Conservation (phyloP, 352 stramenopile species). For the Aphanomyces euteiches region DNA sequence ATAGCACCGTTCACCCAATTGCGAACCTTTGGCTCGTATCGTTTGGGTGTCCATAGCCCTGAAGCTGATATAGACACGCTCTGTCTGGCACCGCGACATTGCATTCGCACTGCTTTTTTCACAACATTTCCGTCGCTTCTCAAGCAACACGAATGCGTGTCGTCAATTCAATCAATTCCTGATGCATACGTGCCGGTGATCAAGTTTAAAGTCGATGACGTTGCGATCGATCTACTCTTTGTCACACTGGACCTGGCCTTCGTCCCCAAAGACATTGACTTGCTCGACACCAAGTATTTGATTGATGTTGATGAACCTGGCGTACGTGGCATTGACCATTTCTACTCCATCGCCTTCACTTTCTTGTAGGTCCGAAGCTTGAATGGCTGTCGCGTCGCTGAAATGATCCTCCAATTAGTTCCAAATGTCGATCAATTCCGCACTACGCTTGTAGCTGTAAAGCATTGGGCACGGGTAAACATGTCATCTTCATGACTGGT, state of each 20-base stretch:
- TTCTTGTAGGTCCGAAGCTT: slow-evolving; percentile 74
- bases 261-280: slow-evolving; percentile 59
- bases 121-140: slow-evolving; percentile 73
- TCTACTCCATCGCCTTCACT: background rate
- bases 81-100: slow-evolving; percentile 77
- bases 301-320: slow-evolving; percentile 88
- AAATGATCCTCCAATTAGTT: slow-evolving; percentile 91
- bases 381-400: slow-evolving; percentile 94
- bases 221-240: slow-evolving; percentile 94
- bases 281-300: slow-evolving; percentile 50
- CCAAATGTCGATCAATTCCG: slow-evolving; percentile 81
- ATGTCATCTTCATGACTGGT: background rate
- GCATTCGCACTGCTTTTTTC: slow-evolving; percentile 85
- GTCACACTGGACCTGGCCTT: slow-evolving; percentile 63
- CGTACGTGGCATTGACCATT: background rate
- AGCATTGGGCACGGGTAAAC: slow-evolving; percentile 75
- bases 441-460: slow-evolving; percentile 87
- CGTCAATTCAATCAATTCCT: slow-evolving; percentile 73
- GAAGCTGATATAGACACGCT: slow-evolving; percentile 86
- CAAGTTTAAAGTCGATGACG: slow-evolving; percentile 90
- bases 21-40: slow-evolving; percentile 90
- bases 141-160: slow-evolving; percentile 62
- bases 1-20: slow-evolving; percentile 50
- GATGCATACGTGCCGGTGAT: slow-evolving; percentile 93
- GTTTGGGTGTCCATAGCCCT: slow-evolving; percentile 78